Percentiles rank a stretch among this genome's conserved stretches.
Evolutionary conservation across 2,329 filamentous ascomycete species (phyloP).

Genomic region (Colletotrichum trifolii): DNA sequence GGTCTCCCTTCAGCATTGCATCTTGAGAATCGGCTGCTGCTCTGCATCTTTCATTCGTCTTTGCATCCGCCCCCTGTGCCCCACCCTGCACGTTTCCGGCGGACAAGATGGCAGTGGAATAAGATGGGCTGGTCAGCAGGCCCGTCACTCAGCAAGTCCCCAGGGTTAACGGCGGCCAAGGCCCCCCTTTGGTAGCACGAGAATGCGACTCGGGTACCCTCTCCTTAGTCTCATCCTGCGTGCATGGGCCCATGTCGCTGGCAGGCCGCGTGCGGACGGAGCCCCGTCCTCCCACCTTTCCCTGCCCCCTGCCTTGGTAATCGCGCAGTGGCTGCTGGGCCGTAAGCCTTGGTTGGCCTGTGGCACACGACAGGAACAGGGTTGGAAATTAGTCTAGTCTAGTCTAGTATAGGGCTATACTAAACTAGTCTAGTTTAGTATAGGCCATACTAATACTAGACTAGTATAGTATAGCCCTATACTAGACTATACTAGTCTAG

Average conservation of each 20-base stretch:
- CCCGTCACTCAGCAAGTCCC: conserved; percentile 10
- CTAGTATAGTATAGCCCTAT: no score
- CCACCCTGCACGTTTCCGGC: conserved; percentile 24
- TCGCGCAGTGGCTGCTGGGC: conserved; percentile 13
- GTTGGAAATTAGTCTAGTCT: no score
- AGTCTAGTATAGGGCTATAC: no score
- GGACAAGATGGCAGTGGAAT: conserved; percentile 24
- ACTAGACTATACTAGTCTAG: no score
- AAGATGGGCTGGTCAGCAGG: conserved; percentile 22
- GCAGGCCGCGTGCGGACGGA: conserved; percentile 34
- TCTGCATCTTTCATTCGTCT: background rate
- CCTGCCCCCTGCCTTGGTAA: conserved; percentile 4
- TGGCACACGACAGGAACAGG: no score
- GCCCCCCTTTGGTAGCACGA: conserved; percentile 3
- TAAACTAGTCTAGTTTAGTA: no score
- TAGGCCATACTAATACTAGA: no score
- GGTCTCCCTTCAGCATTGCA: background rate
- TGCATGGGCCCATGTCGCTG: conserved; percentile 31
- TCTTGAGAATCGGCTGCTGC: conserved; percentile 6
- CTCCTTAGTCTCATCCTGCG: conserved; percentile 28
- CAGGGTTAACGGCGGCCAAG: conserved; percentile 11
- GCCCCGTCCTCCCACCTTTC: conserved; percentile 25
- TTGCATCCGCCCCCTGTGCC: conserved; percentile 1
- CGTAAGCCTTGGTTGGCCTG: conserved; percentile 11
- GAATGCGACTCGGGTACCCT: conserved; percentile 31